Base-by-base conservation (phyloP, 306 rosid species). In the Pterocarpus santalinus region DNA sequence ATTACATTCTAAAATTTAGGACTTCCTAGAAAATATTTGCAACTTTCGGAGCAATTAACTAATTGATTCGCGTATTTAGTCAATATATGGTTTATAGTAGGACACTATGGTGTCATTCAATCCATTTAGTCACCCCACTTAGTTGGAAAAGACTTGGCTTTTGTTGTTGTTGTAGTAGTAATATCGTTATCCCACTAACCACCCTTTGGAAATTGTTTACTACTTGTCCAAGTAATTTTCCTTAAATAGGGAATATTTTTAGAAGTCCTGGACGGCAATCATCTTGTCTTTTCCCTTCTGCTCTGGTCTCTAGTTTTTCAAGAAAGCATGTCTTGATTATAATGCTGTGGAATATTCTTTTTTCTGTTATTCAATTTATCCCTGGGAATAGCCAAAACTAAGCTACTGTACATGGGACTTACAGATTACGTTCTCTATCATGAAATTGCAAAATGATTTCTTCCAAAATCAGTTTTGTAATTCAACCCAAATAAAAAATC, bases 11-110 rank as follows among this genome's bases (percentile, higher is more conserved):
- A 32, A 66, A 55, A 55, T 32, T 72, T 34, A 16, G 28, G 51
- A 67, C 53, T 56, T 56, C n/a, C 9, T 78, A 67, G 75, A 35
- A 67, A 56, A 43, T 13, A 78, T 78, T 55, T 78, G 8, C 68
- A 56, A 51, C 65, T 67, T 39, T 55, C 13, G 60, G 65, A 39
- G 58, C 36, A 55, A 66, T 68, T 71, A 53, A 62, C 44, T 53
- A 41, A 47, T 13, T 13, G 44, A 55, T 49, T 56, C 16, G 39
- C 66, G 66, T 28, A 8, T 66, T 66, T 66, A 55, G 72, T 66
- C 52, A 38, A 8, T 39, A 38, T 65, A 39, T 39, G 51, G 60
- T 53, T 53, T 53, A 11, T n/a, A 14, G 22, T 53, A 13, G 22
- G 58, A 53, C 17, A 4, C 7, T 53, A 14, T n/a, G 28, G 8